These are phyloP conservation scores for Solanum chilense DNA, from an alignment of 257 asterid species.

Conservation along the genomic window DNA sequence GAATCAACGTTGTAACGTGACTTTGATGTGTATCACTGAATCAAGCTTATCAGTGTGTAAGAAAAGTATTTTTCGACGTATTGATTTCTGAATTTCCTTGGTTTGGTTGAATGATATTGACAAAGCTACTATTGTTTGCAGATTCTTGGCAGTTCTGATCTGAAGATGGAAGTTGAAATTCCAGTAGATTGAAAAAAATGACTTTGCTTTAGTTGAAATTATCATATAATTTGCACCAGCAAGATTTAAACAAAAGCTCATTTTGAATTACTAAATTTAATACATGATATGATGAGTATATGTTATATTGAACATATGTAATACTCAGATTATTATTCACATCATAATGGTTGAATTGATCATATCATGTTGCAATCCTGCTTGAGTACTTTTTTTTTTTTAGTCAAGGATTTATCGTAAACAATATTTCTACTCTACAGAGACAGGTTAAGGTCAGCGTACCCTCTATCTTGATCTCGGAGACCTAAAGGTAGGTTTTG, in stretches of 20 bases:
- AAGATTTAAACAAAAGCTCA: not conserved
- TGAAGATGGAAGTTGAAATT: constrained; percentile 73
- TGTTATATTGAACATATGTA: not conserved
- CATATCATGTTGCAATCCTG: not conserved
- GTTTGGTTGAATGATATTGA: not conserved
- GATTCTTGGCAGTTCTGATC: constrained; percentile 50
- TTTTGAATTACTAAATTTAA: not conserved
- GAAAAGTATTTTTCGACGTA: not conserved
- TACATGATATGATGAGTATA: not conserved
- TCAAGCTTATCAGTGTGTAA: not conserved
- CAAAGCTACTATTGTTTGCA: constrained; percentile 9
- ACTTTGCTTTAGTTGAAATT: not conserved
- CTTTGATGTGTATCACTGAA: not conserved
- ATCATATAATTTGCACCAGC: not conserved
- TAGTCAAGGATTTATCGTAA: not conserved
- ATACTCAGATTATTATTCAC: not conserved
- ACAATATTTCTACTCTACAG: not conserved
- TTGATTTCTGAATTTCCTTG: not conserved
- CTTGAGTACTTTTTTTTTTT: not conserved
- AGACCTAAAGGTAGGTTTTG: too few relatives aligned
- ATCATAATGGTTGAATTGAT: not conserved
- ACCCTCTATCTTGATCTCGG: not conserved
- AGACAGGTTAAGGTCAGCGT: not conserved
- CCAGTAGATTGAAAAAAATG: constrained; percentile 50
- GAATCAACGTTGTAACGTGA: not conserved